Evolutionary conservation across 768 basidiomycete genomes (phyloP).

Genomic region (Hemileccinum rubropunctum): DNA sequence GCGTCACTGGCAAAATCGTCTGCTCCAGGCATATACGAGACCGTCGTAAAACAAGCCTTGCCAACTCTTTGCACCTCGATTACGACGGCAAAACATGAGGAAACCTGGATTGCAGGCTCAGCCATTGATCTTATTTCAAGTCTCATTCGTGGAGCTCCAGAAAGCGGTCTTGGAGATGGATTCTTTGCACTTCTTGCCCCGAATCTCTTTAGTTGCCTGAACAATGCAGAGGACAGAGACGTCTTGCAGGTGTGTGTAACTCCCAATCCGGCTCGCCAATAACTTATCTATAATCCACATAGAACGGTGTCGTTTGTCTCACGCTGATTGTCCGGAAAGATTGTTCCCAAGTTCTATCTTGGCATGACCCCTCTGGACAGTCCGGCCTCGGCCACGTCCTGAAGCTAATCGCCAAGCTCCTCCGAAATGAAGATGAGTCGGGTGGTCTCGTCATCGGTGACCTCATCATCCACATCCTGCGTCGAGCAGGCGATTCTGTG

Average conservation of each 20-base stretch:
- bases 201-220: constrained; percentile 67
- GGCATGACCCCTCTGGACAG: constrained; percentile 65
- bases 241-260: constrained; percentile 61
- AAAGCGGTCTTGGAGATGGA: constrained; percentile 70
- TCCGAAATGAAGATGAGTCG: constrained; percentile 83
- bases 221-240: constrained; percentile 79
- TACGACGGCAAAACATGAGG: constrained; percentile 50
- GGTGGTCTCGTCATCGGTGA: constrained; percentile 94
- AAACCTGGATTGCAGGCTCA: constrained; percentile 74
- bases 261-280: background rate
- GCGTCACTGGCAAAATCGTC: constrained; percentile 63
- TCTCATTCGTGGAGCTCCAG: constrained; percentile 62
- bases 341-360: constrained; percentile 72
- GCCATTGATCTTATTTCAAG: constrained; percentile 81
- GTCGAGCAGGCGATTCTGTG: constrained; percentile 77
- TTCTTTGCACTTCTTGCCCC: constrained; percentile 78
- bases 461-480: constrained; percentile 87
- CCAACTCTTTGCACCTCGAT: constrained; percentile 72
- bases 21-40: constrained; percentile 60
- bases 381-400: constrained; percentile 77
- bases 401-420: constrained; percentile 69
- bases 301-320: constrained; percentile 83
- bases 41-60: constrained; percentile 69
- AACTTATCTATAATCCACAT: constrained; percentile 1
- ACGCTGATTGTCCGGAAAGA: constrained; percentile 88